A percentile compares a stretch with the other conserved stretches of the same genome.
These are phyloP conservation scores for Trichoderma sp. DNA, from an alignment of 2,329 filamentous ascomycete species.

Conservation along the genomic window DNA sequence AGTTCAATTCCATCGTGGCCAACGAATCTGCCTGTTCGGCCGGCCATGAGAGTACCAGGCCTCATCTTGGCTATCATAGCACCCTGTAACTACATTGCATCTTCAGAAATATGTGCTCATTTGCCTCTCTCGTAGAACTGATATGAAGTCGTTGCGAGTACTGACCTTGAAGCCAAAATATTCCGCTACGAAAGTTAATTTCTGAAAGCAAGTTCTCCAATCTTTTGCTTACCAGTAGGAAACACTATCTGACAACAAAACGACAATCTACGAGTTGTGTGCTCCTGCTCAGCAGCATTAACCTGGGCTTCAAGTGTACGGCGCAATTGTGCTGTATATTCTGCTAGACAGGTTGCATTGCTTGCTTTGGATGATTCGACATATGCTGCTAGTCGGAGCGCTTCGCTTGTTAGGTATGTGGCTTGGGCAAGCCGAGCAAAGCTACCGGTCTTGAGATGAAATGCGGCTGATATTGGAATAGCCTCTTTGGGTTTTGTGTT, in stretches of 20 bases:
- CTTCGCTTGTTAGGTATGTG: background rate
- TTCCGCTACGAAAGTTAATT: background rate
- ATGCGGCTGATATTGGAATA: background rate
- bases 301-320: background rate
- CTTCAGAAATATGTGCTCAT: background rate
- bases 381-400: background rate
- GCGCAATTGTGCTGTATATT: background rate
- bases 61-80: background rate
- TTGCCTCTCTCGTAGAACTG: background rate
- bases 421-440: slow-evolving; percentile 1
- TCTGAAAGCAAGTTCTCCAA: background rate
- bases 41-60: background rate
- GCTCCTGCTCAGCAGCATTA: background rate
- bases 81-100: background rate
- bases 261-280: background rate
- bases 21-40: background rate
- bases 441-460: background rate
- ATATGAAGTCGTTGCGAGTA: background rate
- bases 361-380: background rate
- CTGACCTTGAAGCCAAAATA: background rate
- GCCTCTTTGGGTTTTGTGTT: background rate
- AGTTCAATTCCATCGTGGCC: background rate
- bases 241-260: background rate
- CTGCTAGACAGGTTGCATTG: background rate
- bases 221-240: background rate